Conservation (phyloP, 345 rosid genomes). For the Brassica incana region DNA sequence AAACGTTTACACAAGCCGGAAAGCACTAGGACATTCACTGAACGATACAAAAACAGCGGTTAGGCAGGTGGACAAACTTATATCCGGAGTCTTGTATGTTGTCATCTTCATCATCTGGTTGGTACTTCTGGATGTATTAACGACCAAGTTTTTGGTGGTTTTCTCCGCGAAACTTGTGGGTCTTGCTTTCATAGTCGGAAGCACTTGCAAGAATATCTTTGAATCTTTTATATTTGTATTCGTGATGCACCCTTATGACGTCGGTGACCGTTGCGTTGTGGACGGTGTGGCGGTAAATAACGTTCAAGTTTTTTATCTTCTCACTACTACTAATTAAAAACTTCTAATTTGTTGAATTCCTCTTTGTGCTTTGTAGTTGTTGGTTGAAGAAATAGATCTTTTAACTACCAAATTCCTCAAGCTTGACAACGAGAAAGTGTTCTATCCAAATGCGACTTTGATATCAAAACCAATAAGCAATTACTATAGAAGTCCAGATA, state of each 20-base stretch:
- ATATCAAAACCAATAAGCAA: neutral
- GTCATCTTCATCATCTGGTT: neutral
- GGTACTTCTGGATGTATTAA: neutral
- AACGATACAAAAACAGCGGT: neutral
- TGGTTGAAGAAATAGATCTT: neutral
- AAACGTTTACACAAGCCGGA: neutral
- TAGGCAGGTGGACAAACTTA: conserved; percentile 1
- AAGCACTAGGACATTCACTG: neutral
- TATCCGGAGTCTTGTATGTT: neutral
- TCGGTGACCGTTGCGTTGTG: neutral
- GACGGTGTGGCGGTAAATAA: neutral
- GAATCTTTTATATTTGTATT: neutral
- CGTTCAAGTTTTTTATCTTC: too few species aligned
- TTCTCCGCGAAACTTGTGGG: neutral
- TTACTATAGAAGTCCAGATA: neutral
- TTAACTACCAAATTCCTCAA: neutral
- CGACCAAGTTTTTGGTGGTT: neutral
- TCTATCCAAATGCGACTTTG: neutral
- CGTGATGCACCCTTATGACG: neutral
- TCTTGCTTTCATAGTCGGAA: neutral
- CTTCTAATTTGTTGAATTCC: neutral
- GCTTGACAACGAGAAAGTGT: neutral
- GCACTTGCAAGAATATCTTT: neutral
- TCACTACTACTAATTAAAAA: neutral
- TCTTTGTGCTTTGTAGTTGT: neutral